These are phyloP conservation scores for Suillus bovinus DNA, from an alignment of 768 basidiomycete genomes.

Conservation along the genomic window DNA sequence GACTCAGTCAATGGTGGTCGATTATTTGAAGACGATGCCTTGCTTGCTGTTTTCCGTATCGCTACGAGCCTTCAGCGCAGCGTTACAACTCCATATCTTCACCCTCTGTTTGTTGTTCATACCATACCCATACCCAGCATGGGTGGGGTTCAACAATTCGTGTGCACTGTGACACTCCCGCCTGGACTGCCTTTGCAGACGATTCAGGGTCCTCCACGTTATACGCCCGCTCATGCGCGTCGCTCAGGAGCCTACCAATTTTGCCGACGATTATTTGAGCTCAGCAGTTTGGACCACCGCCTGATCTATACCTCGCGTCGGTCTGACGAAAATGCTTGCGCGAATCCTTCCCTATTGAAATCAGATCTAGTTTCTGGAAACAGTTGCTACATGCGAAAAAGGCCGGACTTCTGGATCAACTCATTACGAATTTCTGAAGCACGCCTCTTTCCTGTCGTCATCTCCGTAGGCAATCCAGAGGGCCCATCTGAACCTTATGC, in stretches of 20 bases:
- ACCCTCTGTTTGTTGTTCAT: conserved; percentile 23
- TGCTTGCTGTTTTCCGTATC: conserved; percentile 56
- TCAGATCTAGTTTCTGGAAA: conserved; percentile 41
- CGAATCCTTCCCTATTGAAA: conserved; percentile 1
- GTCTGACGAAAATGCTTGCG: neutral
- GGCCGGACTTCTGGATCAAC: conserved; percentile 69
- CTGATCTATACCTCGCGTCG: conserved; percentile 36
- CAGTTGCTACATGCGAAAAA: conserved; percentile 55
- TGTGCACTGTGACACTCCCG: conserved; percentile 52
- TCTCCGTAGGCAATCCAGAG: conserved; percentile 30
- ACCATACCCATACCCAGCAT: conserved; percentile 13
- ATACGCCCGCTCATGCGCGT: conserved; percentile 53
- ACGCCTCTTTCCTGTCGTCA: conserved; percentile 41
- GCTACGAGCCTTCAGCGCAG: conserved; percentile 24
- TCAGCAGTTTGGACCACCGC: conserved; percentile 52
- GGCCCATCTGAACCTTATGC: conserved; percentile 39
- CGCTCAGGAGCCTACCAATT: conserved; percentile 58
- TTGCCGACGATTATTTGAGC: conserved; percentile 49
- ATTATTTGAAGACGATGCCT: conserved; percentile 60
- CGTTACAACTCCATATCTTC: conserved; percentile 5
- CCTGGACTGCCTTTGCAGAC: conserved; percentile 41
- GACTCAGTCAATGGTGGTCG: conserved; percentile 65
- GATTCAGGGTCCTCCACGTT: conserved; percentile 46
- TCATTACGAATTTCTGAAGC: conserved; percentile 26
- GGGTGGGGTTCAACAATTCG: conserved; percentile 30